Evolutionary conservation across 331 rosid genomes (phyloP), one percentile per base, ranked within the genome.

Genomic region (Acacia concinna): DNA sequence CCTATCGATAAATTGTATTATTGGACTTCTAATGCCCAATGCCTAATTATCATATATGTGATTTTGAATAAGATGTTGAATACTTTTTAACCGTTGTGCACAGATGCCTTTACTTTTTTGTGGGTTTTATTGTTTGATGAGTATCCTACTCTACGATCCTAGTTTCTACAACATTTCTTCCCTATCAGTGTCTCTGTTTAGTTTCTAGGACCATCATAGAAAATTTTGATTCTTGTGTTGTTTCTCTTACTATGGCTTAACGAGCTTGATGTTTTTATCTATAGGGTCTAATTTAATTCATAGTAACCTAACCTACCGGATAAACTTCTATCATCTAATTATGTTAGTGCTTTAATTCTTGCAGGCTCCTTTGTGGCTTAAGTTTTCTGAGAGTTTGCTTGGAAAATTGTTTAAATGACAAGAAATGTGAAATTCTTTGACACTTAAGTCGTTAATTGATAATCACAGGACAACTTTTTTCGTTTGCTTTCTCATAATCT

Each of bases 381-480:
- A 25, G 56, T 73, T 68, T 38, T n/a, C 8, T 72, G 34, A 13
- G 71, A 60, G 13, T 77, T 59, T 31, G 23, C 34, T 18, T 68
- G 30, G 43, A 35, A 41, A 69, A 49, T 62, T 82, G 84, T 28
- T 68, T 57, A 59, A 76, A 74, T 85, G 76, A 27, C 74, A 47
- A 68, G 71, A 23, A 77, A 71, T 72, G 69, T 51, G 75, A 38
- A 72, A 52, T 23, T 35, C 21, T 31, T 88, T 41, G 72, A 40
- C 35, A 44, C 14, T 75, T 75, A 68, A 71, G 63, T 71, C 54
- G 64, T 79, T 60, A 54, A 41, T 80, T 85, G 78, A 82, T 73
- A 78, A 54, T 38, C 78, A 23, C 85, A 84, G 84, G 40, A 83
- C 87, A 86, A 87, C 85, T 78, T 38, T 74, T 66, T 74, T 31